These are phyloP conservation scores for Cyberlindnera mrakii DNA, from an alignment of 805 yeast genomes.

Conservation along the genomic window DNA sequence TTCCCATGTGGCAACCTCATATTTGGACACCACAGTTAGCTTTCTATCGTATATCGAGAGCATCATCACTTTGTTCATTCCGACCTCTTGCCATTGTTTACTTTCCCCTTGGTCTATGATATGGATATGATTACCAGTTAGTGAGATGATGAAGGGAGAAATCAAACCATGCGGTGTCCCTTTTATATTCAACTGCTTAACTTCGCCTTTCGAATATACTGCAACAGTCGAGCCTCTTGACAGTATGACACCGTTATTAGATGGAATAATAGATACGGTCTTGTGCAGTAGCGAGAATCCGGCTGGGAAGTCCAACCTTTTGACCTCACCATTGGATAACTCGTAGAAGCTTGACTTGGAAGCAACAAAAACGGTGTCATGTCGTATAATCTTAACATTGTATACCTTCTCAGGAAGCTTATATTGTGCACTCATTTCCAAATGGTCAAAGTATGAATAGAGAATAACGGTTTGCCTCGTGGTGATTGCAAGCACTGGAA, in stretches of 20 bases:
- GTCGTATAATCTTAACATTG: constrained; percentile 18
- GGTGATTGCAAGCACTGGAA: constrained; percentile 9
- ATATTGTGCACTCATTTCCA: constrained; percentile 22
- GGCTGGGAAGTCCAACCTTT: constrained; percentile 1
- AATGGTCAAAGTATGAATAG: constrained; percentile 15
- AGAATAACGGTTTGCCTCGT: constrained; percentile 13
- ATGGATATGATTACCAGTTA: constrained; percentile 10
- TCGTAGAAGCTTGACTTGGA: constrained; percentile 19
- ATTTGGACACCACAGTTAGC: constrained; percentile 3
- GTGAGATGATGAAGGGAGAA: constrained; percentile 6
- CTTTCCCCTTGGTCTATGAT: constrained; percentile 2
- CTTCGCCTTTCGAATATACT: not conserved
- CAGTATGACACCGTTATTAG: constrained; percentile 1
- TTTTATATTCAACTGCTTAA: not conserved
- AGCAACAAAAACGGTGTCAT: constrained; percentile 16
- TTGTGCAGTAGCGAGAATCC: not conserved
- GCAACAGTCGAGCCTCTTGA: constrained; percentile 7
- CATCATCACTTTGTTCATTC: not conserved
- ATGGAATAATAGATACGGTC: not conserved
- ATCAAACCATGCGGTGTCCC: constrained; percentile 3
- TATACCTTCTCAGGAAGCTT: constrained; percentile 23
- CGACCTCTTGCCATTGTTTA: constrained; percentile 2
- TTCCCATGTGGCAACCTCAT: constrained; percentile 1
- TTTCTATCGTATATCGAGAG: not conserved
- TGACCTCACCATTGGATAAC: constrained; percentile 8